Conservation (phyloP, 1,284 basidiomycete species). For the Cryptococcus amylolentus region DNA sequence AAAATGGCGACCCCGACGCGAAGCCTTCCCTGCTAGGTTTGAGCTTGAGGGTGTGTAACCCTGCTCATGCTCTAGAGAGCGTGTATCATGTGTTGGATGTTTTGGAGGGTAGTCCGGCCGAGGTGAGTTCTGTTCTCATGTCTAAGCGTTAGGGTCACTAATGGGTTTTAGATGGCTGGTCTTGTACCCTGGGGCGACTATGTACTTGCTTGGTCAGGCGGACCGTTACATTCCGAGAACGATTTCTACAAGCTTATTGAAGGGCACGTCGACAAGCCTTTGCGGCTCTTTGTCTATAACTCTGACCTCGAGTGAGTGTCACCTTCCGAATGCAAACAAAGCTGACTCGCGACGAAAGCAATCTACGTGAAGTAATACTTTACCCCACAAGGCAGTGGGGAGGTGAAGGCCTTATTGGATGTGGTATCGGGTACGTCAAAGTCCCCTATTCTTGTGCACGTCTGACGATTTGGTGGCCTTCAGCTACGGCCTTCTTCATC, state of each 20-base stretch:
- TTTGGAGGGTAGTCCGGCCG: constrained; percentile 90
- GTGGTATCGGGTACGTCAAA: constrained; percentile 73
- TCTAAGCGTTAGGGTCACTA: neutral
- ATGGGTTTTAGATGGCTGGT: constrained; percentile 48
- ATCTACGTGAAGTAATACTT: constrained; percentile 82
- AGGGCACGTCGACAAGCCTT: constrained; percentile 84
- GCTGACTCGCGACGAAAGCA: constrained; percentile 53
- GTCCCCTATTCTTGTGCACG: neutral
- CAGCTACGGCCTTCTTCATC: constrained; percentile 72
- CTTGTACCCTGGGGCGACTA: constrained; percentile 85
- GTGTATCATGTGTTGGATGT: constrained; percentile 99
- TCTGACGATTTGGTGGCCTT: neutral
- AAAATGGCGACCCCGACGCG: constrained; percentile 50
- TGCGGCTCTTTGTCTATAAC: constrained; percentile 93
- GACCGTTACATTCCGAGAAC: constrained; percentile 82
- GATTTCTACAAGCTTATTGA: constrained; percentile 98
- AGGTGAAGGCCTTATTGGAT: constrained; percentile 87
- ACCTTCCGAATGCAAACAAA: constrained; percentile 15
- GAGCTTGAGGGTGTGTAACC: constrained; percentile 85
- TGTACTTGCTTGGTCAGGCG: constrained; percentile 92
- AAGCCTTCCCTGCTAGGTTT: constrained; percentile 78
- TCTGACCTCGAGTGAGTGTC: constrained; percentile 89
- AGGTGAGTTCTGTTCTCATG: constrained; percentile 48
- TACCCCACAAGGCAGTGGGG: constrained; percentile 96
- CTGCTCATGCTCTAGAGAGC: constrained; percentile 79